These are phyloP conservation scores for Ambispora gerdemannii DNA, from an alignment of 192 early-diverging fungal species.

Conservation along the genomic window DNA sequence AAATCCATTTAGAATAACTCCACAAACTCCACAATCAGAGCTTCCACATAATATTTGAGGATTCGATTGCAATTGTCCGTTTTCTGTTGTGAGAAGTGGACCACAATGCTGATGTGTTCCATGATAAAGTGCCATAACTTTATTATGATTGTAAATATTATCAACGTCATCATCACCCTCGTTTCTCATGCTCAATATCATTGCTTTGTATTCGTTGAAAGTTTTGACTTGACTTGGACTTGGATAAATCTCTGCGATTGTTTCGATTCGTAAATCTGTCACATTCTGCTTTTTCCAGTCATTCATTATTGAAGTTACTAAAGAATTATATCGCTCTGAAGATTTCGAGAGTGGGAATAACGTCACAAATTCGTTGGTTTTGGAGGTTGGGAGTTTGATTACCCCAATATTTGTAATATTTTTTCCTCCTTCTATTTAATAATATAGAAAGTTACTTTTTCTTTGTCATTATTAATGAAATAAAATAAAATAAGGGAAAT, in stretches of 20 bases:
- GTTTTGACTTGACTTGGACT: not conserved
- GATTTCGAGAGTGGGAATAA: not conserved
- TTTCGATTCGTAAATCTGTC: not conserved
- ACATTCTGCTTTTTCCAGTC: not conserved
- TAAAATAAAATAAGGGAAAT: too few relatives aligned
- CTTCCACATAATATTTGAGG: not conserved
- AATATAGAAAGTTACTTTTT: not conserved
- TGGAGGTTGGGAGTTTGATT: not conserved
- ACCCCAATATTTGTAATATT: not conserved
- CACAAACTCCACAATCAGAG: not conserved
- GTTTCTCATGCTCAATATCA: not conserved
- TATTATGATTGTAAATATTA: too few relatives aligned
- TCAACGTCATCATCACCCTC: not conserved
- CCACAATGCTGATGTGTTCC: not conserved
- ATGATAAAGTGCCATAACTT: not conserved
- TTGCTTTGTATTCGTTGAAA: not conserved
- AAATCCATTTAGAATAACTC: not conserved
- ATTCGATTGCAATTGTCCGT: not conserved
- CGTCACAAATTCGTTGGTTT: not conserved
- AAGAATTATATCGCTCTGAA: not conserved
- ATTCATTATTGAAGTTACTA: not conserved
- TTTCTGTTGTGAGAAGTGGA: not conserved
- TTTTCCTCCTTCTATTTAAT: not conserved
- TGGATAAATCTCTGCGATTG: not conserved
- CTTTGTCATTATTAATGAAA: not conserved